Evolutionary conservation across 139 green algal genomes (phyloP).

Genomic region (Asterochloris sp.): DNA sequence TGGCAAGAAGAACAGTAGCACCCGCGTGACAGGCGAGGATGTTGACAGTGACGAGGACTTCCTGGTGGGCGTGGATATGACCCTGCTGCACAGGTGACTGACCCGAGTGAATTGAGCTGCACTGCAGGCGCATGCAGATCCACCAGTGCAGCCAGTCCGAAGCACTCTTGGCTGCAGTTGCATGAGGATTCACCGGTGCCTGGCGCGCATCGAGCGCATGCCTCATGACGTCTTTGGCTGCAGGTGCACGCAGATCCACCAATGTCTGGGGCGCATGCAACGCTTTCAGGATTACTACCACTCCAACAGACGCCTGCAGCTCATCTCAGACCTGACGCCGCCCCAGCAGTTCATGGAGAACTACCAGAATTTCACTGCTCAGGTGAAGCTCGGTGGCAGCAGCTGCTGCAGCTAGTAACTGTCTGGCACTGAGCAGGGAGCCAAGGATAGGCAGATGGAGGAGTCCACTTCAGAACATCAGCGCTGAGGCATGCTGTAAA

Average conservation of each 20-base stretch:
- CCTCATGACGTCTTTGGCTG: constrained; percentile 4
- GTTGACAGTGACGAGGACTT: constrained; percentile 12
- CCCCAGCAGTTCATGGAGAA: constrained; percentile 46
- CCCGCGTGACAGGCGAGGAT: too few relatives aligned
- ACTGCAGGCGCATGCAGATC: constrained; percentile 28
- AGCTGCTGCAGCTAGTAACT: not conserved
- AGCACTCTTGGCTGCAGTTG: too few relatives aligned
- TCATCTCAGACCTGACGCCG: constrained; percentile 47
- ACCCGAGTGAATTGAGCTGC: not conserved
- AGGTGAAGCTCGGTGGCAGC: constrained; percentile 24
- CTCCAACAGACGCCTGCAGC: constrained; percentile 35
- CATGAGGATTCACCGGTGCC: not conserved
- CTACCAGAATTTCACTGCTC: constrained; percentile 62
- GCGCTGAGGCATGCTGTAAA: too few relatives aligned
- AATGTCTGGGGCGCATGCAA: constrained; percentile 21
- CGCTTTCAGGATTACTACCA: constrained; percentile 41
- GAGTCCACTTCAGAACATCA: too few relatives aligned
- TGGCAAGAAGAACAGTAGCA: too few relatives aligned
- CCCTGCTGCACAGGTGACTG: constrained; percentile 40
- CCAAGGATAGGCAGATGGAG: not conserved
- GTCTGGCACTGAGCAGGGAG: not conserved
- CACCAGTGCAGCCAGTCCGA: not conserved
- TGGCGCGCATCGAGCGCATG: constrained; percentile 25
- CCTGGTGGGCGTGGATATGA: constrained; percentile 58
- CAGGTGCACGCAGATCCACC: constrained; percentile 35